Conservation (phyloP, 257 asterid genomes). For the Oldenlandia corymbosa region DNA sequence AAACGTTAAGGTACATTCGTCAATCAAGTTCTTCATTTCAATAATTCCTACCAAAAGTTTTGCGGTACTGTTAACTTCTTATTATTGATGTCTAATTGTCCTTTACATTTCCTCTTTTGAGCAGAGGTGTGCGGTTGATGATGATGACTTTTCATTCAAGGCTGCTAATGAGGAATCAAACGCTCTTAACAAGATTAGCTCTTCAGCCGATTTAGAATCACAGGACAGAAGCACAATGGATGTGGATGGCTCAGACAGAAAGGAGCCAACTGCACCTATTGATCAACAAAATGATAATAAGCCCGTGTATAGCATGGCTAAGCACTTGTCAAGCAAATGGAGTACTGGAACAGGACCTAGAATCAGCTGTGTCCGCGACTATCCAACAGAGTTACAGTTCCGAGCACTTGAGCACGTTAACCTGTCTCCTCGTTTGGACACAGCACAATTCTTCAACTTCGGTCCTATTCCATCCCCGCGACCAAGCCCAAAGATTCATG, state of each 20-base stretch:
- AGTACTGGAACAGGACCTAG: slow-evolving; percentile 86
- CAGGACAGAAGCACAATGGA: slow-evolving; percentile 15
- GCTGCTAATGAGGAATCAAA: slow-evolving; percentile 26
- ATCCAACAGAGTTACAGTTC: slow-evolving; percentile 69
- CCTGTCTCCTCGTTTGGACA: slow-evolving; percentile 70
- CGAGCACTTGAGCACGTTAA: slow-evolving; percentile 90
- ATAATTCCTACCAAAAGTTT: background rate
- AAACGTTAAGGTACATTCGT: slow-evolving; percentile 57
- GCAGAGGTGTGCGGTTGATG: slow-evolving; percentile 83
- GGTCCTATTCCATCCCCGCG: slow-evolving; percentile 98
- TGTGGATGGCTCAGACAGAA: slow-evolving; percentile 14
- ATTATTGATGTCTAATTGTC: slow-evolving; percentile 13
- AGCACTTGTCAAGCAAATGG: slow-evolving; percentile 81
- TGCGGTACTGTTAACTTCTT: background rate
- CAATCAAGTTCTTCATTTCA: background rate
- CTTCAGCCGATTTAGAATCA: slow-evolving; percentile 22
- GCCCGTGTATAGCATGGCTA: slow-evolving; percentile 32
- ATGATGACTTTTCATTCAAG: slow-evolving; percentile 44
- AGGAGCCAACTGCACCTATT: slow-evolving; percentile 6
- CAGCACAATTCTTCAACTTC: slow-evolving; percentile 33
- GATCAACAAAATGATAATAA: slow-evolving; percentile 21
- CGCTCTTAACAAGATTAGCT: background rate
- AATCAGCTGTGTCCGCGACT: slow-evolving; percentile 85
- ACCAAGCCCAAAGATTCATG: slow-evolving; percentile 74
- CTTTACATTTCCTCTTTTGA: slow-evolving; percentile 9